Evolutionary conservation across 2,329 filamentous ascomycete genomes (phyloP), one percentile per base, ranked within the genome.

Genomic region (Fusarium udum): DNA sequence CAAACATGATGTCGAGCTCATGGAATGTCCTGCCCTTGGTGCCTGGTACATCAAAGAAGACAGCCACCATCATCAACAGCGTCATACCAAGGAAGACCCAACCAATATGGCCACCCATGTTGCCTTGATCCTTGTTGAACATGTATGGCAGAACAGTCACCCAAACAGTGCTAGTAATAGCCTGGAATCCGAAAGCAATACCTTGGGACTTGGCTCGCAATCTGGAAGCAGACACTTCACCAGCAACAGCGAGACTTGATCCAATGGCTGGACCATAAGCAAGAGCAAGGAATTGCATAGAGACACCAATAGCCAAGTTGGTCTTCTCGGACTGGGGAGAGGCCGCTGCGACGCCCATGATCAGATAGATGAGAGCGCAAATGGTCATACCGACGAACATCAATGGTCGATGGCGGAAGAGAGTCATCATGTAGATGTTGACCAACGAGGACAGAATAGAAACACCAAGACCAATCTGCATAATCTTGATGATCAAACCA

Each of bases 351-450:
- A 66, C 14, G 7, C 60, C 63, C 49, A 66, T 66, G 18, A 56
- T 64, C 16, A 66, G n/a, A n/a, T 66, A 66, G 18, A 64, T 42
- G 20, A 64, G 37, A 15, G 62, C 64, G 24, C 62, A 67, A 6
- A 67, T 67, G 9, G 62, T 42, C 53, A 67, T 66, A 18, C 62
- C 64, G 20, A 48, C 22, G 5, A 67, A 40, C 62, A 67, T 34
- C n/a, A 67, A 22, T 28, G 62, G 39, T 22, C 62, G 51, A 13
- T 67, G 64, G 7, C 64, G 45, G 52, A 67, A 67, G 22, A 66
- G 52, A 8, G 52, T 66, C 62, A 67, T 67, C 45, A 67, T 53
- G 53, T 68, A 68, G 9, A 68, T 61, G 31, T 68, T 68, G 62
- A 67, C 8, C 6, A 68, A 10, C 1, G 37, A 68, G 3, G 62